A percentile compares a stretch with the other conserved stretches of the same genome.
Evolutionary conservation across 768 basidiomycete genomes (phyloP).

Genomic region (Rhodotorula babjevae): DNA sequence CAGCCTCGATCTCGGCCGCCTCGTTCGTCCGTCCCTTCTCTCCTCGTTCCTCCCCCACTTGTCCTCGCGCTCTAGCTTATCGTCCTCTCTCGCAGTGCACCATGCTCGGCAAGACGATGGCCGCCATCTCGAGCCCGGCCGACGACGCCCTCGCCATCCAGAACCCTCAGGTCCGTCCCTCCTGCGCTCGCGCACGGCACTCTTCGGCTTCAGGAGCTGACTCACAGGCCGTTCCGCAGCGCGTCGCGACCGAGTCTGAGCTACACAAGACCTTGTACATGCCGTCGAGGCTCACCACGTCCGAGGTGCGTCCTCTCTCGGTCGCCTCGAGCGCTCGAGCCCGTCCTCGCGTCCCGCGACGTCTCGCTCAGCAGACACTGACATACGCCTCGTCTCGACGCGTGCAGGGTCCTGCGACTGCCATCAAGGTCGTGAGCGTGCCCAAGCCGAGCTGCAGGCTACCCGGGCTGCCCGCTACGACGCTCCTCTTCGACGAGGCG

Average conservation of each 20-base stretch:
- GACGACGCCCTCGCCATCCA: conserved; percentile 1
- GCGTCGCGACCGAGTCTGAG: conserved; percentile 12
- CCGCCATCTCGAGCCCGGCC: conserved; percentile 3
- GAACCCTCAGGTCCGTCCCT: conserved; percentile 22
- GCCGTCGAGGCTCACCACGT: conserved; percentile 32
- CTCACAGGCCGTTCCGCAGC: neutral
- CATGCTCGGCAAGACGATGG: conserved; percentile 30
- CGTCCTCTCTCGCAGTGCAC: neutral
- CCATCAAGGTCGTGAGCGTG: conserved; percentile 39
- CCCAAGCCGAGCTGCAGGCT: conserved; percentile 23
- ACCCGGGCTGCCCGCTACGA: conserved; percentile 37
- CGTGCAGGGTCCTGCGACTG: conserved; percentile 22
- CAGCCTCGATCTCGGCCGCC: neutral
- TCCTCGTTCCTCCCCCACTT: neutral
- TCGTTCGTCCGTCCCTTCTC: conserved; percentile 8
- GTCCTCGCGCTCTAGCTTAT: neutral
- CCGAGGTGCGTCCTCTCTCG: neutral
- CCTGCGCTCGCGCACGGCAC: neutral
- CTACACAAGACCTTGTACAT: conserved; percentile 34
- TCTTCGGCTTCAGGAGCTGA: neutral
- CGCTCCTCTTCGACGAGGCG: conserved; percentile 36
- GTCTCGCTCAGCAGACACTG: too few species aligned
- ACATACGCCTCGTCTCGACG: neutral
- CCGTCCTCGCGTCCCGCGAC: too few species aligned
- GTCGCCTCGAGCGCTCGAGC: neutral